phyloP scores from a whole-genome alignment of 768 basidiomycete genomes.

The Pilatotrama ljubarskyi region DNA sequence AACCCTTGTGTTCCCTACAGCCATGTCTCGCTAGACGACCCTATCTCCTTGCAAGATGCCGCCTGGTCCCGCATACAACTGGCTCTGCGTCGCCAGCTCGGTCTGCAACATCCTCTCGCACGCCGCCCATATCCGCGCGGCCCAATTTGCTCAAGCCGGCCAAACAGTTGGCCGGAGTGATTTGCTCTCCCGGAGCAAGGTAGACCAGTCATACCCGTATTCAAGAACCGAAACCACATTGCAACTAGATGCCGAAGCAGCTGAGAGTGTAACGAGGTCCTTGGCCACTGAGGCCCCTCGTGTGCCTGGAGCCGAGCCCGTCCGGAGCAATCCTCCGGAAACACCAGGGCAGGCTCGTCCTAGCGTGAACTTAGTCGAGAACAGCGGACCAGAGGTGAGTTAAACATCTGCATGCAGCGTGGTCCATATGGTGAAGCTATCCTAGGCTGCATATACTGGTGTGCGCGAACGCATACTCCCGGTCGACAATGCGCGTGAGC shows the following conservation, averaged over 20 bases:
- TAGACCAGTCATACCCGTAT: conserved; percentile 4
- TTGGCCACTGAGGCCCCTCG: background rate
- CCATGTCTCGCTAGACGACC: too few relatives aligned
- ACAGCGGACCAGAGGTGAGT: too few relatives aligned
- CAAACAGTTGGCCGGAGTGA: conserved; percentile 27
- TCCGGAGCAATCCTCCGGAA: too few relatives aligned
- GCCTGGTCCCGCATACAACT: conserved; percentile 68
- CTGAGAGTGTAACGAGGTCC: background rate
- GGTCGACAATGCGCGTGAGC: too few relatives aligned
- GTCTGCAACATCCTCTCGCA: conserved; percentile 60
- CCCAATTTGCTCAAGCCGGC: conserved; percentile 26
- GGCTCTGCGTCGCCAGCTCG: conserved; percentile 66
- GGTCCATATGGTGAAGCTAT: too few relatives aligned
- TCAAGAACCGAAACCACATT: background rate
- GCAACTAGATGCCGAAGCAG: background rate
- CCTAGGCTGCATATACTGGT: too few relatives aligned
- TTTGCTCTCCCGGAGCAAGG: conserved; percentile 7
- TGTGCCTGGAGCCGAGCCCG: background rate
- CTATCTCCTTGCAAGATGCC: conserved; percentile 46
- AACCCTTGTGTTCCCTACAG: too few relatives aligned
- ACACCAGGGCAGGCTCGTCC: too few relatives aligned
- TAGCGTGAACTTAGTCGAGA: too few relatives aligned
- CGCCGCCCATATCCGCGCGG: conserved; percentile 59
- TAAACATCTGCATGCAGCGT: too few relatives aligned
- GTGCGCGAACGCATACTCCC: too few relatives aligned